These are phyloP conservation scores for Vachellia pachyceras DNA, from an alignment of 306 rosid genomes.

Conservation along the genomic window DNA sequence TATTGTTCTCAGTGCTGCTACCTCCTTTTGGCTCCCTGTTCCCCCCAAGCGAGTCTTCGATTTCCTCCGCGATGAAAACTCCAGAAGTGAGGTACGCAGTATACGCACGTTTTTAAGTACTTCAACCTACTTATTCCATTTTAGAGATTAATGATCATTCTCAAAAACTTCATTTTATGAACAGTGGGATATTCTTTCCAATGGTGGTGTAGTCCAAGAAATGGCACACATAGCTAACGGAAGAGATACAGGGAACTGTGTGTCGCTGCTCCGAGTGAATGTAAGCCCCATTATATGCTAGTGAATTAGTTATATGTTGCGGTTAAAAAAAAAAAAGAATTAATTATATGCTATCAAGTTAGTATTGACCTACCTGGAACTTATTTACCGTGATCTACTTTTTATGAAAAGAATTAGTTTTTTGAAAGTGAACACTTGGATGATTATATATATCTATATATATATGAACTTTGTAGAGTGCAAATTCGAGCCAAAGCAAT, in stretches of 20 bases:
- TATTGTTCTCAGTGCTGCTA: constrained; percentile 92
- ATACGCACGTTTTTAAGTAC: not conserved
- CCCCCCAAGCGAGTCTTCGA: constrained; percentile 84
- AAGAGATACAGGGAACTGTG: constrained; percentile 85
- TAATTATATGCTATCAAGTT: no score
- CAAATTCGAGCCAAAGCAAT: constrained; percentile 97
- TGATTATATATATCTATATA: not conserved
- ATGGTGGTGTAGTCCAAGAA: constrained; percentile 92
- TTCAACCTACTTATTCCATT: not conserved
- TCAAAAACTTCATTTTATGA: not conserved
- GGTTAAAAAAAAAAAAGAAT: no score
- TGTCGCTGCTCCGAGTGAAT: constrained; percentile 85
- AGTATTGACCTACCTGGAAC: no score
- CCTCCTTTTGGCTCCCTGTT: constrained; percentile 97
- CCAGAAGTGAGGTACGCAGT: constrained; percentile 95
- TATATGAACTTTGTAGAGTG: constrained; percentile 60
- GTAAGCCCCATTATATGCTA: constrained; percentile 42
- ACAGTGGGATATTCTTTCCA: constrained; percentile 99
- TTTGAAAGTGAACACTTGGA: not conserved
- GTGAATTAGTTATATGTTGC: no score
- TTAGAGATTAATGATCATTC: not conserved
- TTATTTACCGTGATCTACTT: not conserved
- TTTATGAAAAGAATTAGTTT: not conserved
- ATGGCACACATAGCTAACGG: constrained; percentile 99
- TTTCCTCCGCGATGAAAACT: constrained; percentile 88